Base-by-base conservation (phyloP, 2,329 filamentous ascomycete species). In the Pyrenophora teres region DNA sequence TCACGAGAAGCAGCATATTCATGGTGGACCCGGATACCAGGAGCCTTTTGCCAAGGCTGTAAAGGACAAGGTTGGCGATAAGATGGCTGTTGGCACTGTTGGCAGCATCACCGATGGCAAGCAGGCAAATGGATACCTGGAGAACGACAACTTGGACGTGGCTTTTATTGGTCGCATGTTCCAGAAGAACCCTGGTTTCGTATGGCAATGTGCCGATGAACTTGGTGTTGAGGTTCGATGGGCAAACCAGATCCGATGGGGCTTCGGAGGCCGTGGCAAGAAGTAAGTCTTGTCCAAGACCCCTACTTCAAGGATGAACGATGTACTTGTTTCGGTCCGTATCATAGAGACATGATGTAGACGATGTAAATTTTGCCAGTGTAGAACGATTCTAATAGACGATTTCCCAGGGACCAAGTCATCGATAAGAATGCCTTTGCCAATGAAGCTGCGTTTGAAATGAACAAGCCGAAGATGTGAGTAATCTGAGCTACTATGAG, bases 151-250 rank as follows among this genome's bases (percentile, higher is more conserved):
- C 38, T 63, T 86, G 52, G 92, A 97, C 68, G 72, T 92, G n/a
- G 85, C 87, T 0, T 80, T 93, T 15, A 80, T 88, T 1, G 92
- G 84, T 0, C 80, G 90, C 49, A 87, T 88, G 66, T 94, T 94
- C 74, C 80, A 95, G 75, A 85, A 90, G 70, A 90, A 96, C 67
- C 89, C 92, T 0, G 86, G 89, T 51, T 85, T 92, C 68, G 87
- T 91, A 7, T 84, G 90, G 74, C 81, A 83, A 30, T 87, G 84
- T 56, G 92, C 90, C 0, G 82, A 89, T 54, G 83, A 91, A 59
- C 77, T 96, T 27, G 85, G 83, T 8, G 85, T 92, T 3, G 77
- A 84, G 51, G 84, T 92, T 4, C 78, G 87, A 62, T 87, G 87
- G 83, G 84, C 91, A 1, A 84, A 85, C 59, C 90, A 95, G 74